A percentile compares a stretch with the other conserved stretches of the same genome.
Evolutionary conservation across 1,284 basidiomycete species (phyloP).

Genomic region (Marasmius sp.): DNA sequence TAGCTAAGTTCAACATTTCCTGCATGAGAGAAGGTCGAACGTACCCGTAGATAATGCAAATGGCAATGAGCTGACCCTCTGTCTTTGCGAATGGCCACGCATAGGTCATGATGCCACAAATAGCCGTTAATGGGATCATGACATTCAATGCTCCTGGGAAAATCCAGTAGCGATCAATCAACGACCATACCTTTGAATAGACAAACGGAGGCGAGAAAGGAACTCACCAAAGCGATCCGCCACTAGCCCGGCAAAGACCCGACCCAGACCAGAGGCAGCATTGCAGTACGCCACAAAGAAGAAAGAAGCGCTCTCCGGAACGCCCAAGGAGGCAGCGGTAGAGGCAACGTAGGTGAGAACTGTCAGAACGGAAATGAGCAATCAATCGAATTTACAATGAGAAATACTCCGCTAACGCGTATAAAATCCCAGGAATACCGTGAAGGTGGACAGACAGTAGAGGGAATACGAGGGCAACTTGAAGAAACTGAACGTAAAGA

Average conservation of each 20-base stretch:
- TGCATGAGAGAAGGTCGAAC: slow-evolving; percentile 4
- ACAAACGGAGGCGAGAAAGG: not conserved
- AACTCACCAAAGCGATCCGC: slow-evolving; percentile 28
- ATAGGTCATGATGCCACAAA: slow-evolving; percentile 52
- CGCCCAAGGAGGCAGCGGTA: slow-evolving; percentile 25
- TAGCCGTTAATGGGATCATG: slow-evolving; percentile 51
- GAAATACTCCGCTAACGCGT: slow-evolving; percentile 35
- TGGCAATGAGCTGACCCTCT: slow-evolving; percentile 37
- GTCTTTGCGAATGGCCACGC: slow-evolving; percentile 56
- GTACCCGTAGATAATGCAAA: slow-evolving; percentile 55
- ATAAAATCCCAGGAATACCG: slow-evolving; percentile 50
- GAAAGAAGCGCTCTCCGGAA: slow-evolving; percentile 28
- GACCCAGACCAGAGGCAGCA: slow-evolving; percentile 30
- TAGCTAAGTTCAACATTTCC: not conserved
- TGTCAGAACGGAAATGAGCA: slow-evolving; percentile 5
- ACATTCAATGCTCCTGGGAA: slow-evolving; percentile 50
- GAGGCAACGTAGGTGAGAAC: slow-evolving; percentile 33
- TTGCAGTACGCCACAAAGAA: slow-evolving; percentile 37
- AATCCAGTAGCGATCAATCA: not conserved
- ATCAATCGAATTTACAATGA: not conserved
- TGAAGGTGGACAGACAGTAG: slow-evolving; percentile 33
- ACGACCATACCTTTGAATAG: not conserved
- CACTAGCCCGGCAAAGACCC: slow-evolving; percentile 27
- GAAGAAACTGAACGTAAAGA: slow-evolving; percentile 39
- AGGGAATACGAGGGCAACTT: slow-evolving; percentile 31